Evolutionary conservation across 2,329 filamentous ascomycete genomes (phyloP), one percentile per base, ranked within the genome.

Genomic region (Nothophaeocryptopus gaeumannii): DNA sequence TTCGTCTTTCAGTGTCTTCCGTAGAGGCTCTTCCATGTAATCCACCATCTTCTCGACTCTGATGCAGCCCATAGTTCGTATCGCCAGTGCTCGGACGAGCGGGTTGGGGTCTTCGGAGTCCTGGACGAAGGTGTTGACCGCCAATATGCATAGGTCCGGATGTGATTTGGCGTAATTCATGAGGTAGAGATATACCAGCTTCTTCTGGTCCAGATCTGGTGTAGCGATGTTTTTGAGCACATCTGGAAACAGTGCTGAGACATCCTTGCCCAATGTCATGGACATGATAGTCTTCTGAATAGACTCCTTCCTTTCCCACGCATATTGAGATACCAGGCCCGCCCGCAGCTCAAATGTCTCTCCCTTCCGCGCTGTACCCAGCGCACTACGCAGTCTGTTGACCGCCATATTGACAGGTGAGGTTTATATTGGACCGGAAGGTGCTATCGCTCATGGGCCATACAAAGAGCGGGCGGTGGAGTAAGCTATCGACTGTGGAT

Each of bases 161-260:
- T 99, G 93, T 59, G 92, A 96, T 78, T 99, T 99, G 64, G 93
- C 93, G 73, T 99, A 99, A 73, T 99, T 99, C 93, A 99, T 99
- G 54, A 99, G 78, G 69, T 99, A 99, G 40, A 99, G 79, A 68
- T 99, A 99, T 13, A 99, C 93, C 60, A 99, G 86, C 78, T 99
- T 99, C 82, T 99, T 99, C 78, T 99, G 93, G 70, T 99, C 93
- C 56, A 99, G 75, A 67, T 99, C 93, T 39, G 74, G 78, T 1
- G 93, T 99, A 51, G 93, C 93, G 72, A 99, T 99, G 68, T 99
- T 99, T 80, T 99, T 99, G 58, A 99, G 78, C 31, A 99, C 93
- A 68, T 99, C 93, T 2, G 93, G 93, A 70, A 99, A 99, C 58
- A 99, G 77, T 49, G 91, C 88, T 46, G 93, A 99, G 53, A 99